Base-by-base conservation (phyloP, 1,139 yeast genomes). In the Pichia sp. region DNA sequence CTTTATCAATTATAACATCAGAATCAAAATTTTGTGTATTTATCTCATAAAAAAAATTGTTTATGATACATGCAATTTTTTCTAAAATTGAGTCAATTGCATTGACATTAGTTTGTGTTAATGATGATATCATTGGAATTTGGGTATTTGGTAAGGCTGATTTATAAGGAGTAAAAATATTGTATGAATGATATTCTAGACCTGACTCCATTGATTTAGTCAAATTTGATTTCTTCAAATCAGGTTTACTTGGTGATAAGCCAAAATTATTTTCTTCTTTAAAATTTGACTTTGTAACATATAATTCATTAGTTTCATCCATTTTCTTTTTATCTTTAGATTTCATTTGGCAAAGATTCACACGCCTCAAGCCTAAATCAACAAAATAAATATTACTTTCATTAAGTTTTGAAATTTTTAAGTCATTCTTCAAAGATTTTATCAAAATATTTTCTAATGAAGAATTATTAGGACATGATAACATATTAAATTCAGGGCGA, bases 401-500 rank as follows among this genome's bases (percentile, higher is more conserved):
- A 3, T 29, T 33, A 20, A 45, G 31, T 8, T 42, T 43, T 1
- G 33, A 11, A 20, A 41, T 31, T 10, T 39, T 24, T 8, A 60
- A 45, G 44, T 60, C 64, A 30, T 56, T 53, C 30, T 41, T 51
- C 54, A 60, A 50, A 4, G 58, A 45, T 6, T 54, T 55, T 2
- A 49, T 37, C 16, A 60, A 49, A 27, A 49, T 46, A 4, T 42
- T 32, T 32, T 58, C 60, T 35, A 54, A 43, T 4, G 44, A 11
- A 27, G 44, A 48, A 24, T 47, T 49, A 12, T 51, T 52, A 5
- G 78, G 75, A 54, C 80, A 74, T 28, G 78, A 68, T 61, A 73
- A 75, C 23, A 75, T 53, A 4, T 65, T 61, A 53, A 71, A 76
- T 52, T 76, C 81, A 0, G 80, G 76, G 42, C 79, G 60, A 53